Conservation (phyloP, 2,329 filamentous ascomycete species). For the Rosellinia necatrix region DNA sequence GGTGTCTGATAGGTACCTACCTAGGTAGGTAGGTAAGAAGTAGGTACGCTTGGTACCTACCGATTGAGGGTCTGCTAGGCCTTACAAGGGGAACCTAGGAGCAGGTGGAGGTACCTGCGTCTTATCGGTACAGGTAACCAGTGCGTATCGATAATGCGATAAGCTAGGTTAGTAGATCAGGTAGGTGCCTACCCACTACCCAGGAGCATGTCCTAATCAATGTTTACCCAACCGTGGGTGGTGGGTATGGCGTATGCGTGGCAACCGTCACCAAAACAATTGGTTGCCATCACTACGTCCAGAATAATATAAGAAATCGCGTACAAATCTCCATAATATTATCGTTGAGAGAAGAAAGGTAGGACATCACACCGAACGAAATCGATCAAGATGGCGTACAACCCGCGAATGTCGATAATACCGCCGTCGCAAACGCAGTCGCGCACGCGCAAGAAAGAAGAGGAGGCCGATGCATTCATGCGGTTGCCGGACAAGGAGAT, state of each 20-base stretch:
- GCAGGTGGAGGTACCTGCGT: no score
- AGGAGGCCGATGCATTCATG: constrained; percentile 63
- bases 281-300: background rate
- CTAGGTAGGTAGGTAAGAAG: no score
- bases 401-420: constrained; percentile 64
- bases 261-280: constrained; percentile 27
- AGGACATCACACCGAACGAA: background rate
- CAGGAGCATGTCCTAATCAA: background rate
- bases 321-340: background rate
- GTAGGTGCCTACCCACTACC: no score
- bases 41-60: no score
- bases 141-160: constrained; percentile 21
- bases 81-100: no score
- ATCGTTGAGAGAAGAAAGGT: background rate
- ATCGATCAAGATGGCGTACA: constrained; percentile 56
- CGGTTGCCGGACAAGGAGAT: constrained; percentile 75
- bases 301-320: background rate
- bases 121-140: no score
- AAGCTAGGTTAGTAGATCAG: constrained; percentile 18
- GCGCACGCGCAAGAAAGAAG: constrained; percentile 62
- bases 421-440: constrained; percentile 56
- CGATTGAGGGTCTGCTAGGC: no score
- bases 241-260: no score
- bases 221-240: constrained; percentile 26
- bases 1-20: no score